Percentiles rank a stretch among this genome's conserved stretches.
phyloP scores from a whole-genome alignment of 2,329 filamentous ascomycete species.

The Botrytis deweyae region DNA sequence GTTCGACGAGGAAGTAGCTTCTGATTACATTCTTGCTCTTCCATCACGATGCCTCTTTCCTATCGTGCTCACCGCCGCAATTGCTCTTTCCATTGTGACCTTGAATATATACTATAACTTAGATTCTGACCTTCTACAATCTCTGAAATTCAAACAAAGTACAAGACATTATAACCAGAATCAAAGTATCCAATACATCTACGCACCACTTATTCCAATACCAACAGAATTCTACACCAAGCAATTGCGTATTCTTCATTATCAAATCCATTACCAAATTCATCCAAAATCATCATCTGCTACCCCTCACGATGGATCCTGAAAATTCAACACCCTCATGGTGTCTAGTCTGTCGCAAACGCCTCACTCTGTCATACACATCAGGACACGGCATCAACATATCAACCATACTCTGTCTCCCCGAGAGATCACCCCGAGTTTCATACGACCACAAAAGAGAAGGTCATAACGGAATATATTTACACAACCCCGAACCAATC shows the following conservation, averaged over 20 bases:
- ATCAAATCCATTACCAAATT: background rate
- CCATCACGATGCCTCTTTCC: background rate
- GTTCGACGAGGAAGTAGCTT: background rate
- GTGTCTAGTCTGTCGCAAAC: background rate
- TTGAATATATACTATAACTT: background rate
- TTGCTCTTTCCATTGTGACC: background rate
- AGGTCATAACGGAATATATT: background rate
- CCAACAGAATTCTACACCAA: background rate
- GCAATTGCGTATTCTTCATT: background rate
- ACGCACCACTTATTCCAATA: background rate
- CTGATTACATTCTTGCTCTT: too few relatives aligned
- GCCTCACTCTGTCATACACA: background rate
- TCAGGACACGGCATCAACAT: accelerated
- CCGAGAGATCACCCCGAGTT: background rate
- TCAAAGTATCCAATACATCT: background rate
- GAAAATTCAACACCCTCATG: background rate
- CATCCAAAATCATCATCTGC: background rate
- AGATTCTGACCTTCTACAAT: background rate
- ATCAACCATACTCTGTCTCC: background rate
- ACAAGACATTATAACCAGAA: background rate
- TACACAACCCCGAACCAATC: accelerated
- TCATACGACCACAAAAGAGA: background rate
- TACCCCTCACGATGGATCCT: background rate
- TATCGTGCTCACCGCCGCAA: background rate
- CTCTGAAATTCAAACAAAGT: too few relatives aligned